Percentiles rank a stretch among this genome's conserved stretches.
phyloP scores from a whole-genome alignment of 2,329 filamentous ascomycete species.

The Hypoxylon sp. region DNA sequence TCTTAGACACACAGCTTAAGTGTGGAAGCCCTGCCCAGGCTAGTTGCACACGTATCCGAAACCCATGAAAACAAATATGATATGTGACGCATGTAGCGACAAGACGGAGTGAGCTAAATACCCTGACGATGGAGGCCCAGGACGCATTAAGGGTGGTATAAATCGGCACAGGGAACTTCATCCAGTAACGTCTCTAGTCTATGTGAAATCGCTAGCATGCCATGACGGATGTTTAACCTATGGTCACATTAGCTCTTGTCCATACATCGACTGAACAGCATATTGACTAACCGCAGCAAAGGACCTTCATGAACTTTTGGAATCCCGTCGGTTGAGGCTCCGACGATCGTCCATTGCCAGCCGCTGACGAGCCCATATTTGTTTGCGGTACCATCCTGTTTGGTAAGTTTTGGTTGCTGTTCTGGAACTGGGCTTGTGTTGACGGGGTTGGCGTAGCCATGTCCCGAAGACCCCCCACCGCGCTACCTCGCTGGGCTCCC shows the following conservation, averaged over 20 bases:
- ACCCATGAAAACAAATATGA: constrained; percentile 35
- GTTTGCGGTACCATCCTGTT: constrained; percentile 73
- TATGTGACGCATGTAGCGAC: constrained; percentile 32
- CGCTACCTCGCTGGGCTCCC: constrained; percentile 82
- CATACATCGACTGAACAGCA: background rate
- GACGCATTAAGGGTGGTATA: constrained; percentile 53
- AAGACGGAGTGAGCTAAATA: constrained; percentile 45
- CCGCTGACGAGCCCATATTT: constrained; percentile 70
- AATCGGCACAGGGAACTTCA: constrained; percentile 46
- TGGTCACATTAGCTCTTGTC: constrained; percentile 9
- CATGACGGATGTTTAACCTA: constrained; percentile 49
- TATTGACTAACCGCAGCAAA: constrained; percentile 83
- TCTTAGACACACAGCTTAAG: constrained; percentile 14
- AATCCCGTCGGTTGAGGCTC: constrained; percentile 85
- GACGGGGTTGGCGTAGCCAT: constrained; percentile 88
- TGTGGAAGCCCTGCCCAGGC: constrained; percentile 12
- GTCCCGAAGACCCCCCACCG: constrained; percentile 79
- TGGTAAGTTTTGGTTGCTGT: constrained; percentile 89
- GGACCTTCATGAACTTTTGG: constrained; percentile 91
- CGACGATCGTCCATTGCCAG: constrained; percentile 68
- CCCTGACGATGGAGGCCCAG: constrained; percentile 38
- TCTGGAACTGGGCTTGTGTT: constrained; percentile 96
- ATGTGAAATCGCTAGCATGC: constrained; percentile 52
- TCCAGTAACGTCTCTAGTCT: constrained; percentile 53
- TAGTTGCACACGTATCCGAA: constrained; percentile 20